Evolutionary conservation across 2,329 filamentous ascomycete species (phyloP), one percentile per base, ranked within the genome.

Genomic region (Delphinella strobiligena): DNA sequence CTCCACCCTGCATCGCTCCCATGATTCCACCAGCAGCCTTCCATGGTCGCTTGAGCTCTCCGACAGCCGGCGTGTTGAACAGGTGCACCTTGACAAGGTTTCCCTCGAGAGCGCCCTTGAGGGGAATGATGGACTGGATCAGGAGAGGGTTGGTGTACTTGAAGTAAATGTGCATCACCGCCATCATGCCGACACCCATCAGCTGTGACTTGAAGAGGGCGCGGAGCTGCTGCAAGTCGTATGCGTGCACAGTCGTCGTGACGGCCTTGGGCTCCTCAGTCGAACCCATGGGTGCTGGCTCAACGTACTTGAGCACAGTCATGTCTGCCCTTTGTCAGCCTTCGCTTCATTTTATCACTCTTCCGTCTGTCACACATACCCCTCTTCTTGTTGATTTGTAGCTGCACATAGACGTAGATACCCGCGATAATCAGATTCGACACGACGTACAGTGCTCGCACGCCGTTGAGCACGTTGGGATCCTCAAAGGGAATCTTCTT

Each of bases 91-190:
- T 95, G 72, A 91, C 76, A 54, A 95, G 71, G 73, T 95, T 96
- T 68, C 81, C 75, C 73, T 98, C 91, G 64, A 98, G 75, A 34
- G 87, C 89, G 60, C 82, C 75, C 80, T 98, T 98, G 64, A 96
- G 72, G 24, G 91, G 91, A 59, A 98, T 91, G 69, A 98, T 94
- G 62, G 83, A 93, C 77, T 98, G 91, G 69, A 98, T 94, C 56
- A 95, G 72, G 37, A 98, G 83, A 31, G 91, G 91, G 78, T 96
- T 98, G 69, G 88, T 96, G 80, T 96, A 98, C 65, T 95, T 88
- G 74, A 98, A 83, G 79, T 96, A 98, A 46, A 98, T 51, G 70
- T 98, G 91, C 89, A 98, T 96, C 58, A 95, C 84, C 46, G 66
- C 78, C 89, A 98, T 96, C 88, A 98, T 98, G 62, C 75, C 88